Conservation (phyloP, 1,284 basidiomycete genomes). For the Microbotryomycetes sp. region DNA sequence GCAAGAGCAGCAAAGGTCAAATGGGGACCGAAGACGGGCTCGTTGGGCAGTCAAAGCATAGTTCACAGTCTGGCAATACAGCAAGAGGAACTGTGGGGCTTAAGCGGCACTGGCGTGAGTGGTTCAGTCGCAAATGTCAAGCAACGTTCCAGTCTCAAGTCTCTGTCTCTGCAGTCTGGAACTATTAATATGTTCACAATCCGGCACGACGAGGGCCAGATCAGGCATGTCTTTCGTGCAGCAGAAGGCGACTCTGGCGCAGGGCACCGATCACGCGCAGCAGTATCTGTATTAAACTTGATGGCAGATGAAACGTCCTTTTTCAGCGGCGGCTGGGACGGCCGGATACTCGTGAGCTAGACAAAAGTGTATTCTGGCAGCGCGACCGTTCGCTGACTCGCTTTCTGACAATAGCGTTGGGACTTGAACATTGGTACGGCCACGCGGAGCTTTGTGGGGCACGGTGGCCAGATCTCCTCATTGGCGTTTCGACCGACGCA, state of each 20-base stretch:
- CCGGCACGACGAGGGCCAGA: conserved; percentile 79
- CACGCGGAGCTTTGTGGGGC: conserved; percentile 68
- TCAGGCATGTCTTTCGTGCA: conserved; percentile 58
- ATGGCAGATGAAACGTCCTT: conserved; percentile 73
- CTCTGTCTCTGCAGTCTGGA: conserved; percentile 53
- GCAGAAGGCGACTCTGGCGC: conserved; percentile 1
- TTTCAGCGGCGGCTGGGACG: conserved; percentile 92
- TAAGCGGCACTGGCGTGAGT: conserved; percentile 74
- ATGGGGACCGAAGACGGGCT: conserved; percentile 17
- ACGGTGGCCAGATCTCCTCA: conserved; percentile 78
- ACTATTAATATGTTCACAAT: conserved; percentile 85
- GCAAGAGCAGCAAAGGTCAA: background rate
- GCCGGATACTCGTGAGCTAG: conserved; percentile 75
- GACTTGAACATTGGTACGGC: conserved; percentile 86
- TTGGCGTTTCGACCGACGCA: conserved; percentile 65
- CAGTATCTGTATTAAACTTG: conserved; percentile 78
- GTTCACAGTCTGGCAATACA: conserved; percentile 68
- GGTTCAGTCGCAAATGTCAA: conserved; percentile 6
- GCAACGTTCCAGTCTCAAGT: conserved; percentile 9
- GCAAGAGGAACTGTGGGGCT: conserved; percentile 79
- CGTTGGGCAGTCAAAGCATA: conserved; percentile 4
- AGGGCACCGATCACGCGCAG: conserved; percentile 52
- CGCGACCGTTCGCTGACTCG: conserved; percentile 8
- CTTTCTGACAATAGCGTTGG: conserved; percentile 65
- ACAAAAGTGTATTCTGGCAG: no score